A percentile compares a stretch with the other conserved stretches of the same genome.
These are phyloP conservation scores for Ligustrum vulgare DNA, from an alignment of 257 asterid species.

Conservation along the genomic window DNA sequence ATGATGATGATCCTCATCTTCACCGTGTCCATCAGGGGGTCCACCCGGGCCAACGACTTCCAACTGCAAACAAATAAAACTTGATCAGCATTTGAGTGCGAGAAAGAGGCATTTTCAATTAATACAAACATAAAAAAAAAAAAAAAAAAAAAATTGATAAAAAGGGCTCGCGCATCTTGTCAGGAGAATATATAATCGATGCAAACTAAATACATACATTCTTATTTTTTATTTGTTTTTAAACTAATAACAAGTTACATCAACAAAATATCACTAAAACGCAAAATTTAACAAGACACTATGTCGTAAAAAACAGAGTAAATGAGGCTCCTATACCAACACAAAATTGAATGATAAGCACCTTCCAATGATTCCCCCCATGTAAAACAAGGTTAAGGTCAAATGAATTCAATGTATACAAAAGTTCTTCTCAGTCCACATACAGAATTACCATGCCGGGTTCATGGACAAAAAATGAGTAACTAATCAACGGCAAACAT, in stretches of 20 bases:
- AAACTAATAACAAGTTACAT: not conserved
- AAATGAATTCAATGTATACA: not conserved
- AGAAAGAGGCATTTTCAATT: not conserved
- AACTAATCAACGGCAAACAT: slow-evolving; percentile 10
- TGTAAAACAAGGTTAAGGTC: slow-evolving; percentile 35
- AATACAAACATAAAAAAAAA: not conserved
- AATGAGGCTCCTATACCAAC: not conserved
- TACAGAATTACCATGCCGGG: slow-evolving; percentile 18
- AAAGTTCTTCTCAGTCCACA: slow-evolving; percentile 14
- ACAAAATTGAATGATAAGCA: not conserved
- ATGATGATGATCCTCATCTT: slow-evolving; percentile 54
- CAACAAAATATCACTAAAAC: not conserved
- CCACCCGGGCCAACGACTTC: slow-evolving; percentile 91
- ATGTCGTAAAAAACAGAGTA: not conserved
- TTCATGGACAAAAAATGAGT: slow-evolving; percentile 1
- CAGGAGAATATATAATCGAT: not conserved
- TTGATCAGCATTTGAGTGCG: not conserved
- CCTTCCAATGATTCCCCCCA: not conserved
- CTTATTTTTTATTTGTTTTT: no score
- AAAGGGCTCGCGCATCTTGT: not conserved
- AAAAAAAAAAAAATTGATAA: not conserved
- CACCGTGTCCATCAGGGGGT: slow-evolving; percentile 75
- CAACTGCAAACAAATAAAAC: slow-evolving; percentile 44
- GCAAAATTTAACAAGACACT: not conserved
- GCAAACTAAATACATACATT: not conserved